Percentiles rank a stretch among this genome's conserved stretches.
Evolutionary conservation across 441 rosid genomes (phyloP).

Genomic region (Populus tomentosa): DNA sequence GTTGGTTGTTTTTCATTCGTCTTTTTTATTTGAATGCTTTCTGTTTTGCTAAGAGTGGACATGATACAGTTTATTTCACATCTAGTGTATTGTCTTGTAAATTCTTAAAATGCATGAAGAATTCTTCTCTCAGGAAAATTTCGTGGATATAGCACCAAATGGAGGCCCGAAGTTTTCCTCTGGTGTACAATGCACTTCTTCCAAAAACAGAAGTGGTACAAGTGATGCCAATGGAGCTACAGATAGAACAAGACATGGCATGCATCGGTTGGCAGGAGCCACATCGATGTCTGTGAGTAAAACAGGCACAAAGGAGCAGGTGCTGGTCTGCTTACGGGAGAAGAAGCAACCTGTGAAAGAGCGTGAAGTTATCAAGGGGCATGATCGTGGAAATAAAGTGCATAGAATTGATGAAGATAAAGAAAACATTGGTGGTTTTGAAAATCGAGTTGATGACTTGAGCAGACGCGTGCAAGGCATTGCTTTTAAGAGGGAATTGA

Average conservation of each 20-base stretch:
- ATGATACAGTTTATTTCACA: not conserved
- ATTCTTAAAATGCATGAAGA: not conserved
- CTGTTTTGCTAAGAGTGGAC: not conserved
- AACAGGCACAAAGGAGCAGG: slow-evolving; percentile 6
- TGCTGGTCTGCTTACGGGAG: not conserved
- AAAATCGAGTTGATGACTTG: slow-evolving; percentile 26
- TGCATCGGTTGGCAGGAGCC: slow-evolving; percentile 17
- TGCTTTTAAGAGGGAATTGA: slow-evolving; percentile 4
- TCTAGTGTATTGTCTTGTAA: not conserved
- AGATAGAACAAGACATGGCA: slow-evolving; percentile 15
- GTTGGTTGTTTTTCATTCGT: slow-evolving; percentile 40
- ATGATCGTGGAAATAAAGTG: not conserved
- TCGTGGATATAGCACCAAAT: slow-evolving; percentile 13
- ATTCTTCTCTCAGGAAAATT: slow-evolving; percentile 22
- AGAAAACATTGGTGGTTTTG: slow-evolving; percentile 25
- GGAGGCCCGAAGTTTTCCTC: slow-evolving; percentile 25
- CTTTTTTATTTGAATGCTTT: not conserved
- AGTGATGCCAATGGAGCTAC: slow-evolving; percentile 12
- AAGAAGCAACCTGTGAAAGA: slow-evolving; percentile 16
- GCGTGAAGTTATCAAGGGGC: not conserved
- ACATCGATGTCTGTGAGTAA: not conserved
- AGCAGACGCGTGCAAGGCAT: slow-evolving; percentile 24
- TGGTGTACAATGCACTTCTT: slow-evolving; percentile 10
- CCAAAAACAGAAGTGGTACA: not conserved
- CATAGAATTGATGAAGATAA: slow-evolving; percentile 7